These are phyloP conservation scores for Leishmania amazonensis DNA, from an alignment of 208 protist genomes.

Conservation along the genomic window DNA sequence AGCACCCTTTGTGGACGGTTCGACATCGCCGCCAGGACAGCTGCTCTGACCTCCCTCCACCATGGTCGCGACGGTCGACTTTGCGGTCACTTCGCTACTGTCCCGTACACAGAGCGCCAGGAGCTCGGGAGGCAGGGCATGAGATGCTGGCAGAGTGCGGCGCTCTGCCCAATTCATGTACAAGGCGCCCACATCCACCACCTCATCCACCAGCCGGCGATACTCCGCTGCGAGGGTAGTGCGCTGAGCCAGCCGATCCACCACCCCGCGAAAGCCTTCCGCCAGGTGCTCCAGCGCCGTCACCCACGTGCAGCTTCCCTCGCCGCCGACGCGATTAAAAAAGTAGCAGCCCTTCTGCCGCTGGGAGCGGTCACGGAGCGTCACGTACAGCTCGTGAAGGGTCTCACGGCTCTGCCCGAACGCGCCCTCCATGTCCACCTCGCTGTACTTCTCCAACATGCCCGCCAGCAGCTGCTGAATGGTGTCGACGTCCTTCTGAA, in stretches of 20 bases:
- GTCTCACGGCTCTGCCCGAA: constrained; percentile 60
- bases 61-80: background rate
- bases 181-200: constrained; percentile 68
- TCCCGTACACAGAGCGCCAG: constrained; percentile 52
- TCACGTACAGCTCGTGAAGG: constrained; percentile 55
- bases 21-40: background rate
- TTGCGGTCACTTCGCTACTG: constrained; percentile 3
- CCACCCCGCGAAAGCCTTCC: constrained; percentile 46
- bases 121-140: constrained; percentile 49
- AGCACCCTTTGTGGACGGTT: background rate
- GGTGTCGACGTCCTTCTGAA: constrained; percentile 81
- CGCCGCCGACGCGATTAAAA: constrained; percentile 72
- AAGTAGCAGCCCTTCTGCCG: constrained; percentile 87
- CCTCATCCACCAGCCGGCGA: constrained; percentile 58
- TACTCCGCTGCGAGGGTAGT: constrained; percentile 38
- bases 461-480: constrained; percentile 71
- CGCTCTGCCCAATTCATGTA: constrained; percentile 80
- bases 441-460: constrained; percentile 79
- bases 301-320: constrained; percentile 61
- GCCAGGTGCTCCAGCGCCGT: constrained; percentile 60
- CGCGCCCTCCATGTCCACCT: constrained; percentile 61
- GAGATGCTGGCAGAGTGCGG: constrained; percentile 23
- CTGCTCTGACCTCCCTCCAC: background rate
- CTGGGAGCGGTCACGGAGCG: constrained; percentile 57
- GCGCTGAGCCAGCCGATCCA: constrained; percentile 56